phyloP scores from a whole-genome alignment of 2,329 filamentous ascomycete genomes.

The Chaetomium strumarium region DNA sequence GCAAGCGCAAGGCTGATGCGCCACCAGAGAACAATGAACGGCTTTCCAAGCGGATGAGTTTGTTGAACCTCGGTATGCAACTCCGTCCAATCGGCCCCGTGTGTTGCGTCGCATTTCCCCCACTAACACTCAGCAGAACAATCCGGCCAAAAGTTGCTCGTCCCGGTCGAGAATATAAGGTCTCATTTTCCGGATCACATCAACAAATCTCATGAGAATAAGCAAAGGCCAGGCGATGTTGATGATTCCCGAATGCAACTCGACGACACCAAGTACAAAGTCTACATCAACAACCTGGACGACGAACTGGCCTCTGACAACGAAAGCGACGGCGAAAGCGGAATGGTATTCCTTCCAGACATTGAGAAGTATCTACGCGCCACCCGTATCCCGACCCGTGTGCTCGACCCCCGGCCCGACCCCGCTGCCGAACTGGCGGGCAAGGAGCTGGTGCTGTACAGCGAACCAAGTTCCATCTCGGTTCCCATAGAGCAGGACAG shows the following conservation, averaged over 20 bases:
- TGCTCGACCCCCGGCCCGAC: slow-evolving; percentile 57
- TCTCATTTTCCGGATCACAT: slow-evolving; percentile 17
- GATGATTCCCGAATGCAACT: slow-evolving; percentile 67
- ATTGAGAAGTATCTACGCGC: slow-evolving; percentile 73
- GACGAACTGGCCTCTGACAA: slow-evolving; percentile 69
- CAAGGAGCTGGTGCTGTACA: slow-evolving; percentile 79
- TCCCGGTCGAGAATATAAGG: slow-evolving; percentile 51
- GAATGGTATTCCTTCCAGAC: slow-evolving; percentile 75
- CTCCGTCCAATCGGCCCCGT: slow-evolving; percentile 4
- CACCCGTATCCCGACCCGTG: slow-evolving; percentile 61
- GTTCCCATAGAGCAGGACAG: slow-evolving; percentile 69
- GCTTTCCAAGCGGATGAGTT: slow-evolving; percentile 75
- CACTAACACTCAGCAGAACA: slow-evolving; percentile 42
- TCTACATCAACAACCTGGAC: slow-evolving; percentile 89
- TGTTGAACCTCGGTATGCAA: slow-evolving; percentile 69
- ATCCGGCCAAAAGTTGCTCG: slow-evolving; percentile 58
- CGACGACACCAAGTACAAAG: slow-evolving; percentile 78
- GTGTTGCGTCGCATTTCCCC: slow-evolving; percentile 11
- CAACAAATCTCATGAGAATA: slow-evolving; percentile 23
- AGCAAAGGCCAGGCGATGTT: slow-evolving; percentile 3
- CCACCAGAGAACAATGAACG: slow-evolving; percentile 58
- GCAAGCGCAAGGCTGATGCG: slow-evolving; percentile 56
- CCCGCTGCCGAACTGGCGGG: slow-evolving; percentile 45
- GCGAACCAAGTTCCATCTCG: slow-evolving; percentile 67
- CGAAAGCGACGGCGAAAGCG: slow-evolving; percentile 37